Evolutionary conservation across 768 basidiomycete genomes (phyloP).

Genomic region (Termitomyces sp.): DNA sequence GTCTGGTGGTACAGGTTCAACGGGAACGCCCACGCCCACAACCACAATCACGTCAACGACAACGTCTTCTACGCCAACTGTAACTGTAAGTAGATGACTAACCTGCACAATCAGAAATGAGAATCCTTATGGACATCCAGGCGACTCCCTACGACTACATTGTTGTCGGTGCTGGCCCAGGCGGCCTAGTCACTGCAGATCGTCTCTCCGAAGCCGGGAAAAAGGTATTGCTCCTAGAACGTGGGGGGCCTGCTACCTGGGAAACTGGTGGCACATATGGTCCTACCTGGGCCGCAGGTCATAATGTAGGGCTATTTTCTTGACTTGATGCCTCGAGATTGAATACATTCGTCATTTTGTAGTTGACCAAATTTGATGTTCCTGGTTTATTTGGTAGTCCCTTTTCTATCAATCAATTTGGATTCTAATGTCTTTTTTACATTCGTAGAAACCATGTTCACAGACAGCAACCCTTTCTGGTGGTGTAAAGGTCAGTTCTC

Average conservation of each 20-base stretch:
- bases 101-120: neutral
- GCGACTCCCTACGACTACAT: constrained; percentile 47
- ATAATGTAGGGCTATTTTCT: constrained; percentile 27
- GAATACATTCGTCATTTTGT: neutral
- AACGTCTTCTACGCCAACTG: constrained; percentile 24
- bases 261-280: constrained; percentile 55
- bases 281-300: constrained; percentile 42
- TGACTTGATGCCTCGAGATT: neutral
- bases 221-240: constrained; percentile 56
- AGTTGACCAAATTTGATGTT: constrained; percentile 63
- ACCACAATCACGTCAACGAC: constrained; percentile 26
- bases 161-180: constrained; percentile 53
- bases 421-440: neutral
- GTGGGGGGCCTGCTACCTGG: constrained; percentile 56
- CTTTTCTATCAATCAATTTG: neutral
- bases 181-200: constrained; percentile 54
- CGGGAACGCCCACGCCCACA: constrained; percentile 24
- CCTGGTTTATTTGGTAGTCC: constrained; percentile 49
- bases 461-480: constrained; percentile 49
- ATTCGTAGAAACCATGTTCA: constrained; percentile 51
- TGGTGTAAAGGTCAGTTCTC: constrained; percentile 52
- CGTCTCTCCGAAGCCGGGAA: constrained; percentile 56
- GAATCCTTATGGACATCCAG: constrained; percentile 14
- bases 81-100: constrained; percentile 5
- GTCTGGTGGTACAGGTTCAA: constrained; percentile 35